phyloP scores from a whole-genome alignment of 148 eudicot species.

The Amaranthus palmeri region DNA sequence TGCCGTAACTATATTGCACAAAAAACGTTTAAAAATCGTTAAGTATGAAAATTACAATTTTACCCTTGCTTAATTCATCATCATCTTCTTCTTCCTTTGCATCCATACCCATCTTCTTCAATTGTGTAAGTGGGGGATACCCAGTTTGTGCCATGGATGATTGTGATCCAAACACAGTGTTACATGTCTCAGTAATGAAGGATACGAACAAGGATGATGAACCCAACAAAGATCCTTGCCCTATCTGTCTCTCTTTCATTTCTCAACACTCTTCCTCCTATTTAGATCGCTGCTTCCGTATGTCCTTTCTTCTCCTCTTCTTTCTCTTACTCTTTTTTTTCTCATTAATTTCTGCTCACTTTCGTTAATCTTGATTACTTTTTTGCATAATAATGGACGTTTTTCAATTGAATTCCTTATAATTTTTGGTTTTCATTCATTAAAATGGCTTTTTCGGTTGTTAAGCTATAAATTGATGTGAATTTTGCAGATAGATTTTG shows the following conservation, averaged over 20 bases:
- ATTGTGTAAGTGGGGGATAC: no score
- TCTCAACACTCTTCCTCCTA: conserved; percentile 40
- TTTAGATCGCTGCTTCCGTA: conserved; percentile 74
- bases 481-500: conserved; percentile 67
- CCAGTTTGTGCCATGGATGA: no score
- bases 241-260: conserved; percentile 57
- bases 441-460: neutral
- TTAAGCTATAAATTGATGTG: neutral
- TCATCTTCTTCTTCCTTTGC: no score
- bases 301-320: conserved; percentile 19
- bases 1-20: no score
- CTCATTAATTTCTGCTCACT: neutral
- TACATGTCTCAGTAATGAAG: no score
- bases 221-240: conserved; percentile 40
- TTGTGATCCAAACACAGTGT: no score
- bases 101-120: no score
- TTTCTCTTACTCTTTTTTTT: neutral
- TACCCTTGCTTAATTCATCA: no score
- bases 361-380: neutral
- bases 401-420: neutral
- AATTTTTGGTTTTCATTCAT: neutral
- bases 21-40: no score
- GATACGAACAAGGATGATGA: neutral
- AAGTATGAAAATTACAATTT: no score
- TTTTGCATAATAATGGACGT: neutral